Evolutionary conservation across 352 stramenopile genomes (phyloP).

Genomic region (Globisporangium okanoganense): DNA sequence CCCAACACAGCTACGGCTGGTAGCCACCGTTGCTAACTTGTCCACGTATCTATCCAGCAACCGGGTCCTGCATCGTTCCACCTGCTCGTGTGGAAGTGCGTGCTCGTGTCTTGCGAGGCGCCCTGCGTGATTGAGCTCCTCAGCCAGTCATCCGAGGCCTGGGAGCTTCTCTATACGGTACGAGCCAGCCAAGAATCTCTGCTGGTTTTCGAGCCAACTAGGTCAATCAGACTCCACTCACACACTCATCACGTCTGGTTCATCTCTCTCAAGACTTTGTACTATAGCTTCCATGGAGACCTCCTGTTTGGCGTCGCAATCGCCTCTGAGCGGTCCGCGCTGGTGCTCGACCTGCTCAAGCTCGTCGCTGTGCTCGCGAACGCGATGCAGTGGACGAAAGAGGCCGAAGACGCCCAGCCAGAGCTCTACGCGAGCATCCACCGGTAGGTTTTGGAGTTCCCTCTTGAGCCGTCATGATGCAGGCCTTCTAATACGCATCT

Average conservation of each 20-base stretch:
- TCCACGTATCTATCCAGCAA: neutral
- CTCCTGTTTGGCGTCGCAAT: conserved; percentile 15
- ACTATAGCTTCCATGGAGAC: conserved; percentile 28
- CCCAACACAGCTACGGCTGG: no score
- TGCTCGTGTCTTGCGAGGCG: conserved; percentile 51
- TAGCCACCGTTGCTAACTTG: no score
- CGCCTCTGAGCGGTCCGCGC: conserved; percentile 17
- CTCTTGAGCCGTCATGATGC: neutral
- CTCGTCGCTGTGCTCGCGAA: conserved; percentile 57
- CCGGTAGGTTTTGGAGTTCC: conserved; percentile 13
- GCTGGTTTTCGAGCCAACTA: neutral
- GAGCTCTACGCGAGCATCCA: conserved; percentile 25
- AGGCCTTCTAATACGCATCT: neutral
- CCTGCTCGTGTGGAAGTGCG: conserved; percentile 52
- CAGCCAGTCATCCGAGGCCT: conserved; percentile 26
- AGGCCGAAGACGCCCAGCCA: conserved; percentile 23
- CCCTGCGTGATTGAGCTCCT: conserved; percentile 25
- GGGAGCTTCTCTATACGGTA: conserved; percentile 45
- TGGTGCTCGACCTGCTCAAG: conserved; percentile 56
- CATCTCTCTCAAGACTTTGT: conserved; percentile 32
- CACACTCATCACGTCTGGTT: neutral
- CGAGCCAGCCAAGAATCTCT: neutral
- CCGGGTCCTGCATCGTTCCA: conserved; percentile 33
- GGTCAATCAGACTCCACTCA: no score
- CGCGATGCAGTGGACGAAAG: conserved; percentile 39